Percentiles rank a stretch among this genome's conserved stretches.
Evolutionary conservation across 208 protist species (phyloP).

Genomic region (Leishmania mexicana): DNA sequence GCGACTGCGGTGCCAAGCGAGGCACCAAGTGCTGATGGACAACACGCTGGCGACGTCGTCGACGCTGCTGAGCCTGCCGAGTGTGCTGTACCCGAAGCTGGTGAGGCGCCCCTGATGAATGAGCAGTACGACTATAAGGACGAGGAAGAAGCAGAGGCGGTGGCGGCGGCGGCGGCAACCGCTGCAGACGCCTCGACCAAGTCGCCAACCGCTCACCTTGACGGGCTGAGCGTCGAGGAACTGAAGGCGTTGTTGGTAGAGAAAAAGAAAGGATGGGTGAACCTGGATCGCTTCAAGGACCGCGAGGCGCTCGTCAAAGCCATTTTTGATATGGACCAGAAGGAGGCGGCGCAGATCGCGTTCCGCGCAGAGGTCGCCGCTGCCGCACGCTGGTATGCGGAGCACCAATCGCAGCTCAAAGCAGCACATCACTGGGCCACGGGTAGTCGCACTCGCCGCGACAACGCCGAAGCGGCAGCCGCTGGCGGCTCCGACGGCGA

Average conservation of each 20-base stretch:
- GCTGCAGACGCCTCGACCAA: background rate
- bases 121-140: constrained; percentile 3
- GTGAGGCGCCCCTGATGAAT: background rate
- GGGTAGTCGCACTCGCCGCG: constrained; percentile 5
- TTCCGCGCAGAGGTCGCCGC: constrained; percentile 25
- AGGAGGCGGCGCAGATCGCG: constrained; percentile 20
- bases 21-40: background rate
- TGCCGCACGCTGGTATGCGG: constrained; percentile 23
- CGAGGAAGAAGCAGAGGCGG: constrained; percentile 7
- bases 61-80: background rate
- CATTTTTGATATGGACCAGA: constrained; percentile 21
- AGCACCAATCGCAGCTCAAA: constrained; percentile 11
- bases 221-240: constrained; percentile 22
- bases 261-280: constrained; percentile 38
- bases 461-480: constrained; percentile 1
- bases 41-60: background rate
- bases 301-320: constrained; percentile 24
- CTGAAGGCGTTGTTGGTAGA: constrained; percentile 36
- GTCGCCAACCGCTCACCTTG: constrained; percentile 10
- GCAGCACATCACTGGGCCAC: background rate
- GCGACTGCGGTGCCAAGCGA: background rate
- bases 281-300: constrained; percentile 27
- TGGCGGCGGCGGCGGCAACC: background rate
- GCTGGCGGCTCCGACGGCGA: background rate
- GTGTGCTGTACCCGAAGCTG: background rate